A percentile compares a stretch with the other conserved stretches of the same genome.
These are phyloP conservation scores for Dactylellina cionopaga DNA, from an alignment of 2,329 filamentous ascomycete species.

Conservation along the genomic window DNA sequence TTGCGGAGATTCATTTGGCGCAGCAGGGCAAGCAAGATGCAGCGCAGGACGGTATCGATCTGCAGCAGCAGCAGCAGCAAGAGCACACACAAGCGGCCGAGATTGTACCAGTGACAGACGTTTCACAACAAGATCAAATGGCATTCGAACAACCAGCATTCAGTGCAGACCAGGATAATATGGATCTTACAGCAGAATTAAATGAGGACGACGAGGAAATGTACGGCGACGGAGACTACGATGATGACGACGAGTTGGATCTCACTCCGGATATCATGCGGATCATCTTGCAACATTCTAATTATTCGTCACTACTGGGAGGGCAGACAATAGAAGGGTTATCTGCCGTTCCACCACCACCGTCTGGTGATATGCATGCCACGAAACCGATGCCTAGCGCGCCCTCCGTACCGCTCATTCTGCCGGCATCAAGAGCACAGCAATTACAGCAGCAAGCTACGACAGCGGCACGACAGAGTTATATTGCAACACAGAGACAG, in stretches of 20 bases:
- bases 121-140: not conserved
- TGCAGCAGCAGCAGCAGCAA: not conserved
- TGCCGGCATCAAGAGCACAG: constrained; percentile 4
- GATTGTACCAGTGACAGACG: not conserved
- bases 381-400: constrained; percentile 13
- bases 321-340: constrained; percentile 3
- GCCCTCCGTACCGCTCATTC: not conserved
- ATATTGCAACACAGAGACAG: constrained; percentile 8
- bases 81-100: not conserved
- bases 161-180: not conserved
- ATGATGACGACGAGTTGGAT: constrained; percentile 42
- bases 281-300: constrained; percentile 36
- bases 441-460: not conserved
- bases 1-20: constrained; percentile 23
- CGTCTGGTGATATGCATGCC: constrained; percentile 8
- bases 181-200: constrained; percentile 3
- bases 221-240: constrained; percentile 36
- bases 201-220: constrained; percentile 36
- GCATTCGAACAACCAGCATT: not conserved
- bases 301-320: constrained; percentile 16
- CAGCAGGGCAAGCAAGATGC: constrained; percentile 1
- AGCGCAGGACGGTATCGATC: not conserved
- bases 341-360: not conserved
- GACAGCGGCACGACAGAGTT: not conserved
- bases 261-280: constrained; percentile 44